Base-by-base conservation (phyloP, 768 basidiomycete genomes). In the Tricholoma bakamatsutake region DNA sequence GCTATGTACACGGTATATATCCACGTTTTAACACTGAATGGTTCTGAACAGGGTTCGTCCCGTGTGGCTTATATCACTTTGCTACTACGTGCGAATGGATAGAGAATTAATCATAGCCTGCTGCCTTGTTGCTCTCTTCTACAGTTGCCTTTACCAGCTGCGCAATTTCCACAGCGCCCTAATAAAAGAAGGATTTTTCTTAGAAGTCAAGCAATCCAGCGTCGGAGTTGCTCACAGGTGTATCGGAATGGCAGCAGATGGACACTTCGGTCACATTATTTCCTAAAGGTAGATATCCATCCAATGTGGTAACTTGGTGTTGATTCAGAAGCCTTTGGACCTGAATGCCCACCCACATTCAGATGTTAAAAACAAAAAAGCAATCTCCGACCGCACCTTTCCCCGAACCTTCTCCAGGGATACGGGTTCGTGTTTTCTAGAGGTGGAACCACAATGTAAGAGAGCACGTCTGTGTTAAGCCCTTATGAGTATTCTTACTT, bases 171-270 rank as follows among this genome's bases (percentile, higher is more conserved):
- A 82, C 77, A 0, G 82, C 80, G 17, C 76, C 81, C 80, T 83
- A 10, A 30, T n/a, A 33, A 15, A 33, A 31, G 13, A 18, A 5
- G 51, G 1, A 21, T 21, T 21, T 10, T 31, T 24, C 5, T 24
- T 28, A 9, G 28, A 13, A n/a, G 35, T 24, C 9, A 50, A 50
- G 4, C 45, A 6, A 13, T 27, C 13, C 4, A 35, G 1, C 8
- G 60, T 31, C 31, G 34, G 27, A 50, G 45, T 12, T 3, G 18
- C 81, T 63, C 37, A 84, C 80, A 1, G 84, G 82, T 0, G 81
- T 84, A 54, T 85, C 83, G 0, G 82, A 85, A 63, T 85, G 84
- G 56, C 80, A 81, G 53, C 83, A 86, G 18, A 86, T 84, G 4
- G 84, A 79, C 0, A 85, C 80, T 51, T 82, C 79, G 0, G 60